Percentiles rank a stretch among this genome's conserved stretches.
phyloP scores from a whole-genome alignment of 768 basidiomycete genomes.

The Holtermanniella nyarrowii region DNA sequence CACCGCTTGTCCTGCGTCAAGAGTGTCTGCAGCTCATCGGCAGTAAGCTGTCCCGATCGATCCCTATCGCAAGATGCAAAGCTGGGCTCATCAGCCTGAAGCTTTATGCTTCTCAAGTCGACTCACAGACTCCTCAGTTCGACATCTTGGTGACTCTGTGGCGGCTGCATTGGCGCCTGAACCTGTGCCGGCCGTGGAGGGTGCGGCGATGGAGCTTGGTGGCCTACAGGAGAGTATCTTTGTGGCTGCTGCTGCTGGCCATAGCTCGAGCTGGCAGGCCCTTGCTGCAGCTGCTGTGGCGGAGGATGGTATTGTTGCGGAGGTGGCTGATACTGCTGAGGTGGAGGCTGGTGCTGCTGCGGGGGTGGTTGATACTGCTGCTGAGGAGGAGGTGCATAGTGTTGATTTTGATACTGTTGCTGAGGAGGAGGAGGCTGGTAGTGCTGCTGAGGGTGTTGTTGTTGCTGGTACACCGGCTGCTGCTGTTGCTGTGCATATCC shows the following conservation, averaged over 20 bases:
- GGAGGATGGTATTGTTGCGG: slow-evolving; percentile 7
- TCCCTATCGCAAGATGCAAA: slow-evolving; percentile 35
- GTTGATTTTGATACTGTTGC: slow-evolving; percentile 10
- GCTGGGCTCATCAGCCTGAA: slow-evolving; percentile 7
- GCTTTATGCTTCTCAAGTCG: background rate
- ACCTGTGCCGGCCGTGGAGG: slow-evolving; percentile 5
- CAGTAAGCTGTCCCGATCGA: slow-evolving; percentile 30
- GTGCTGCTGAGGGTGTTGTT: slow-evolving; percentile 6
- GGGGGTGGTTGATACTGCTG: slow-evolving; percentile 7
- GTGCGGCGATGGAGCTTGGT: background rate
- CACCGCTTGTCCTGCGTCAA: slow-evolving; percentile 33
- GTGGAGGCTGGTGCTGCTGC: slow-evolving; percentile 9
- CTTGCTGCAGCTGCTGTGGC: slow-evolving; percentile 8
- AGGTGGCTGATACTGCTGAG: slow-evolving; percentile 3
- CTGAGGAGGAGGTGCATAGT: slow-evolving; percentile 5
- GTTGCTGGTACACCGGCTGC: slow-evolving; percentile 5
- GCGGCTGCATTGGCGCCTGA: slow-evolving; percentile 13
- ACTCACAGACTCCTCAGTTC: slow-evolving; percentile 29
- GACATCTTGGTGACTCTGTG: slow-evolving; percentile 9
- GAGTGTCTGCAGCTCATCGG: slow-evolving; percentile 34
- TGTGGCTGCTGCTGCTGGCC: background rate
- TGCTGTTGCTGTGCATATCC: slow-evolving; percentile 12
- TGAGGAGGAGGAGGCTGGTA: slow-evolving; percentile 4
- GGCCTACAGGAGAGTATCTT: background rate
- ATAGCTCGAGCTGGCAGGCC: background rate